Base-by-base conservation (phyloP, 768 basidiomycete genomes). In the Amyloporia xantha region DNA sequence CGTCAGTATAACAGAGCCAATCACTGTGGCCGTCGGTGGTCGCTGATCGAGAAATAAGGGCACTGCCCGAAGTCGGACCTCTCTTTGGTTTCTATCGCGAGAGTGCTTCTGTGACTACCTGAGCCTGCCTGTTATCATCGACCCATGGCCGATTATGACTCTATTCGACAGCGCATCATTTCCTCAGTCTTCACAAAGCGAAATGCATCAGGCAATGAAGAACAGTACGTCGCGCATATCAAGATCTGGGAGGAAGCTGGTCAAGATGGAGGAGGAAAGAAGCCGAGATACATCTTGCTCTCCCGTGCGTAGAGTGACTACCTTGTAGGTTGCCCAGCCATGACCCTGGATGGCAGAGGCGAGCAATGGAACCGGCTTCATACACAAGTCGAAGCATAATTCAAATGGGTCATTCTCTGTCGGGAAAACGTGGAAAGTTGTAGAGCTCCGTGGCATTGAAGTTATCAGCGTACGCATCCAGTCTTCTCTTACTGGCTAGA, bases 341-440 rank as follows among this genome's bases (percentile, higher is more conserved):
- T 44, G 27, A 44, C 5, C 20, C 25, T n/a, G 17, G 41, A 21
- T 42, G 39, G 17, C 60, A 87, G 86, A 82, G 70, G 71, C 82
- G 3, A 69, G 63, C 51, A 77, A 77, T 55, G 80, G 82, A 21
- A 67, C 71, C 41, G 84, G 84, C 1, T 81, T 83, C 64, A 78
- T 99, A 17, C 94, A 99, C 77, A 99, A 99, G 69, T 92, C 94
- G 1, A 98, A 98, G 69, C 71, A 91, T 55, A 98, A 99, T 63
- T 83, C 85, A 37, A 98, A 97, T 62, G 86, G 89, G 27, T 79
- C 91, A 0, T 98, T 95, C 67, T 96, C 92, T 6, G 91, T 98
- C 41, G 96, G 96, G 5, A 99, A 99, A 72, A 91, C 95, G 1
- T 99, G 96, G 96, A 77, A 72, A 51, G 68, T 98, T 42, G 65